Percentiles rank a stretch among this genome's conserved stretches.
Evolutionary conservation across 2,329 filamentous ascomycete genomes (phyloP).

Genomic region (Colletotrichum camelliae): DNA sequence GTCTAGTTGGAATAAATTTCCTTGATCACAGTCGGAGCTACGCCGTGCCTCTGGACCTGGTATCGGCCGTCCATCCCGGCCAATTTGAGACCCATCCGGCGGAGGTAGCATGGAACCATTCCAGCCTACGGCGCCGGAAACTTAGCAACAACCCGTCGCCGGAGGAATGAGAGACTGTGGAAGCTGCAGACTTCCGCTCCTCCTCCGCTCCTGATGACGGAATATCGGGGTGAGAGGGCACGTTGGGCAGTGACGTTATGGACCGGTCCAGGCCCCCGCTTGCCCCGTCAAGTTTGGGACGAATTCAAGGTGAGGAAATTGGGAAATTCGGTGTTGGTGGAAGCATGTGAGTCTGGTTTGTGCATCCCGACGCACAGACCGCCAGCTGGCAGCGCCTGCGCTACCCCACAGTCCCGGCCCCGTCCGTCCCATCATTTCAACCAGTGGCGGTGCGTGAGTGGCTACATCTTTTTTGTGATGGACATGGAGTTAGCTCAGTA

Average conservation of each 20-base stretch:
- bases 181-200: neutral
- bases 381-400: neutral
- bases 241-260: conserved; percentile 1
- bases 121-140: neutral
- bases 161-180: neutral
- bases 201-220: neutral
- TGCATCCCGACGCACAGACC: neutral
- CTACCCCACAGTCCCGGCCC: neutral
- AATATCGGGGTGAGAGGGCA: neutral
- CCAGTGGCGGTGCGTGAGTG: conserved; percentile 16
- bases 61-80: neutral
- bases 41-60: neutral
- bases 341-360: neutral
- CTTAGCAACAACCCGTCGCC: neutral
- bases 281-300: neutral
- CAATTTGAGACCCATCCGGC: neutral
- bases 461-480: neutral
- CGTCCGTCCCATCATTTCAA: neutral
- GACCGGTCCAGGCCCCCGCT: conserved; percentile 9
- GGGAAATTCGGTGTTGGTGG: neutral
- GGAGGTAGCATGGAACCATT: neutral
- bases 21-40: neutral
- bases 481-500: conserved; percentile 11
- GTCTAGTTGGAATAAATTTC: neutral
- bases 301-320: neutral